These are phyloP conservation scores for Aspergillus persii DNA, from an alignment of 2,329 filamentous ascomycete species.

Conservation along the genomic window DNA sequence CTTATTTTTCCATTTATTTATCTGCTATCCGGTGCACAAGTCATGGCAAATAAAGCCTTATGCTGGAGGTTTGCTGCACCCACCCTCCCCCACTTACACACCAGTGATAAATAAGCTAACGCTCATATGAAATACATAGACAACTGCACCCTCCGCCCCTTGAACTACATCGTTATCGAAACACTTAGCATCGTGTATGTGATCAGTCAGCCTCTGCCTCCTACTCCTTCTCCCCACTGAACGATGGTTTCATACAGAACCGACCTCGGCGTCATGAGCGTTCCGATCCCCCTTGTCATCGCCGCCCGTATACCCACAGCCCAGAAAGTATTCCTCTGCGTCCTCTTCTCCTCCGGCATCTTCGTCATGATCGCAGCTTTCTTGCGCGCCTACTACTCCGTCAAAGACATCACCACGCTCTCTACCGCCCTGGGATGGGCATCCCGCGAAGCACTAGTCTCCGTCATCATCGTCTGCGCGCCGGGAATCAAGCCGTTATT, in stretches of 20 bases:
- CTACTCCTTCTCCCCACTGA: neutral
- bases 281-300: conserved; percentile 20
- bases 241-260: conserved; percentile 5
- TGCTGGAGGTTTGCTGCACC: conserved; percentile 9
- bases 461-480: conserved; percentile 16
- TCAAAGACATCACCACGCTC: conserved; percentile 14
- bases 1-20: conserved; percentile 14
- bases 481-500: conserved; percentile 20
- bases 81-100: neutral
- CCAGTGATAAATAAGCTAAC: conserved; percentile 1
- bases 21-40: conserved; percentile 12
- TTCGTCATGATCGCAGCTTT: conserved; percentile 20
- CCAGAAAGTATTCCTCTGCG: conserved; percentile 17
- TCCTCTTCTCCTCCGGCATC: conserved; percentile 19
- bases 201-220: neutral
- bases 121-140: neutral
- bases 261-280: conserved; percentile 17
- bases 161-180: conserved; percentile 18
- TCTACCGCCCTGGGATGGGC: conserved; percentile 19
- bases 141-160: conserved; percentile 16
- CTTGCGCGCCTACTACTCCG: conserved; percentile 23
- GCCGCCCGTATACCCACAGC: conserved; percentile 11
- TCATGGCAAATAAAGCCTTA: conserved; percentile 22
- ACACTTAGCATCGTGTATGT: conserved; percentile 17
- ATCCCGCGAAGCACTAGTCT: conserved; percentile 17